Conservation (phyloP, 2,329 filamentous ascomycete species). For the Trichoderma brevicompactum region DNA sequence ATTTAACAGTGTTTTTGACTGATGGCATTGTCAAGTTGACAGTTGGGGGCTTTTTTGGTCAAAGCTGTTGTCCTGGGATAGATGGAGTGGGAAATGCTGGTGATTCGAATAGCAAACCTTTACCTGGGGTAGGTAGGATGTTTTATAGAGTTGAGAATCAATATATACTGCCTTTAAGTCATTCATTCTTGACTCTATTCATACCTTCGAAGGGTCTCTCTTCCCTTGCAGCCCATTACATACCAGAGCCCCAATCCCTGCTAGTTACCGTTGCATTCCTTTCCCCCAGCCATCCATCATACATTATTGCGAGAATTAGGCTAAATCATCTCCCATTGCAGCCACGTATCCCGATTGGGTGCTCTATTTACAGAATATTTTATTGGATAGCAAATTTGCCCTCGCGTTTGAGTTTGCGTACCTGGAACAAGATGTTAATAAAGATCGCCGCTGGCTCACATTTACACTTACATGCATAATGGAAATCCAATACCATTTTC, state of each 20-base stretch:
- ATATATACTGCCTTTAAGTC: not conserved
- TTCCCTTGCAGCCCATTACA: not conserved
- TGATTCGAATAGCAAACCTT: not conserved
- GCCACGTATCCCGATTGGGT: not conserved
- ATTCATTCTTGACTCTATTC: not conserved
- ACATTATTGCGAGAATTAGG: not conserved
- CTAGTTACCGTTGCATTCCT: slow-evolving; percentile 21
- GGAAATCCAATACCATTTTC: not conserved
- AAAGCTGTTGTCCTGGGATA: not conserved
- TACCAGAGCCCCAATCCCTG: not conserved
- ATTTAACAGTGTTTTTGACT: not conserved
- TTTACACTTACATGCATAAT: not conserved
- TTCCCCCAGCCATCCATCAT: slow-evolving; percentile 8
- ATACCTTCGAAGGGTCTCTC: not conserved
- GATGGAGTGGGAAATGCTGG: not conserved
- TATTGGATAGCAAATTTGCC: not conserved
- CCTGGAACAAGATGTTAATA: not conserved
- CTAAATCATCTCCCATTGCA: slow-evolving; percentile 7
- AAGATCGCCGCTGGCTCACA: not conserved
- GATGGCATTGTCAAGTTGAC: slow-evolving; percentile 11
- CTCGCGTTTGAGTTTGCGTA: not conserved
- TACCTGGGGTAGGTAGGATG: not conserved
- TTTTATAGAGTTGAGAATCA: not conserved
- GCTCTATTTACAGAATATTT: not conserved
- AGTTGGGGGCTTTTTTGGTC: too few relatives aligned